A percentile compares a stretch with the other conserved stretches of the same genome.
Conservation (phyloP, 2,329 filamentous ascomycete species). For the Paracoccidioides brasiliensis region DNA sequence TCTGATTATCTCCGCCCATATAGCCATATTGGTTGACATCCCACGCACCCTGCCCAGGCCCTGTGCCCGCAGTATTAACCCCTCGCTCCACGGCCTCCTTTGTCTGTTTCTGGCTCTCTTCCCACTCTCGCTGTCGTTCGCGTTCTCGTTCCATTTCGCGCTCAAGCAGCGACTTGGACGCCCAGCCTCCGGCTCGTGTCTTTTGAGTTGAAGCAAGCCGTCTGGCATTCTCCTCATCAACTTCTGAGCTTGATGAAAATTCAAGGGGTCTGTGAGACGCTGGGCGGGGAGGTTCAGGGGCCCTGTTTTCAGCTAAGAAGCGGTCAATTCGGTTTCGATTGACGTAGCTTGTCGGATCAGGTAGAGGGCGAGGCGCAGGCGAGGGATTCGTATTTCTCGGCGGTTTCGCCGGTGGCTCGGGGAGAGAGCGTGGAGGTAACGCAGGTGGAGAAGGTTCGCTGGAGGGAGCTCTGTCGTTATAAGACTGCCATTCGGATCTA, state of each 20-base stretch:
- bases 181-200: conserved; percentile 48
- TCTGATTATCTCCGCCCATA: conserved; percentile 49
- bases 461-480: conserved; percentile 18
- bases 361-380: conserved; percentile 31
- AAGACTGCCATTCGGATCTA: conserved; percentile 41
- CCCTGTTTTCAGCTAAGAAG: conserved; percentile 42
- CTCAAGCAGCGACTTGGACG: conserved; percentile 50
- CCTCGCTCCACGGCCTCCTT: conserved; percentile 34
- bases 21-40: conserved; percentile 54
- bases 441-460: conserved; percentile 11
- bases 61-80: conserved; percentile 34
- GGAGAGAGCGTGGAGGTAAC: conserved; percentile 14
- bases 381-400: conserved; percentile 6
- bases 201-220: conserved; percentile 42
- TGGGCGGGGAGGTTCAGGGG: conserved; percentile 31
- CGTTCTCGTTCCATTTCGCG: conserved; percentile 56
- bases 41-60: conserved; percentile 40
- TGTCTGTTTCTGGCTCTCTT: conserved; percentile 43
- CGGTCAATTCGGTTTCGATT: conserved; percentile 39
- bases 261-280: conserved; percentile 31
- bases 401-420: conserved; percentile 14
- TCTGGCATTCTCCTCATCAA: conserved; percentile 42
- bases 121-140: conserved; percentile 52
- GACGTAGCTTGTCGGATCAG: conserved; percentile 31
- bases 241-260: conserved; percentile 41